Evolutionary conservation across 495 filamentous ascomycete genomes (phyloP).

Genomic region (Neurospora africana): DNA sequence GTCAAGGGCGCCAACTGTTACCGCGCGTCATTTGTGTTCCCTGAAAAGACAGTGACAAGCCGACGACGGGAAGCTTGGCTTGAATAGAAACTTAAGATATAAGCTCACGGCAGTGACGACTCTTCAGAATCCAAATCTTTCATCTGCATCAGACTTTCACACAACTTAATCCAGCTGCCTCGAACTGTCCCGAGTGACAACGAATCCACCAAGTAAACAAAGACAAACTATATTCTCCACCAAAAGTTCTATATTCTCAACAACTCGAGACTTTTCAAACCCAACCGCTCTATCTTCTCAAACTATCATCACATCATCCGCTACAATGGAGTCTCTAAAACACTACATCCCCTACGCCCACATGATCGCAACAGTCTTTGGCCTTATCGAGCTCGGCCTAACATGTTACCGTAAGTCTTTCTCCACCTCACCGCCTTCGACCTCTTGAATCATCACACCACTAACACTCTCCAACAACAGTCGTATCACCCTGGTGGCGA

Average conservation of each 20-base stretch:
- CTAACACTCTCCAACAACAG: constrained; percentile 8
- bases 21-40: neutral
- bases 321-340: constrained; percentile 2
- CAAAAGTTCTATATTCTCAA: neutral
- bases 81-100: neutral
- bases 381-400: constrained; percentile 60
- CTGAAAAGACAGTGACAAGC: neutral
- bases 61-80: neutral
- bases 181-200: neutral
- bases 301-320: neutral
- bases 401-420: constrained; percentile 56
- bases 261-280: neutral
- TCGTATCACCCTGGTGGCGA: constrained; percentile 20
- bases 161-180: neutral
- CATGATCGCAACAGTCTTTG: constrained; percentile 51
- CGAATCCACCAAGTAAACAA: neutral
- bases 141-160: neutral
- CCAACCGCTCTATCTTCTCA: neutral
- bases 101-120: neutral
- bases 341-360: constrained; percentile 52
- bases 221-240: neutral
- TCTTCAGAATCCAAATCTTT: neutral
- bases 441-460: constrained; percentile 5
- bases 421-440: neutral
- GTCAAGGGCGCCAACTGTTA: neutral